These are phyloP conservation scores for Chaetomiaceae sp. DNA, from an alignment of 2,329 filamentous ascomycete genomes.

Conservation along the genomic window DNA sequence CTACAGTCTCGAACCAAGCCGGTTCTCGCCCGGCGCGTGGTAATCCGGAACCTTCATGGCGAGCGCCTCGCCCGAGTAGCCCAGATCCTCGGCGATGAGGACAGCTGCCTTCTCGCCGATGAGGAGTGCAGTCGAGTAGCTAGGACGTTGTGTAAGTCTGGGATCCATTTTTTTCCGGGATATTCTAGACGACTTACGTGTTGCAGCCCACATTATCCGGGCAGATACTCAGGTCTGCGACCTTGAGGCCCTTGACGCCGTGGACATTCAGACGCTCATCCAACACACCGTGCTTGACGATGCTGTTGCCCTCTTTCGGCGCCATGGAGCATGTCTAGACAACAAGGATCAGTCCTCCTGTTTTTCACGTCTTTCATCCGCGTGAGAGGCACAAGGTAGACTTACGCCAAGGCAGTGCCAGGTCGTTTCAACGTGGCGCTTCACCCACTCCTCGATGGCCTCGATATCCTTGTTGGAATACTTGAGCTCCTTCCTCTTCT, in stretches of 20 bases:
- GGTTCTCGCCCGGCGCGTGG: conserved; percentile 38
- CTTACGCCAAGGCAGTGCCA: conserved; percentile 60
- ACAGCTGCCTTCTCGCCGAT: conserved; percentile 73
- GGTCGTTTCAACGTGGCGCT: conserved; percentile 71
- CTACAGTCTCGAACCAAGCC: conserved; percentile 13
- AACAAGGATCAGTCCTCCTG: neutral
- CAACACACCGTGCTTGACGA: conserved; percentile 74
- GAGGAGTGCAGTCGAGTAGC: conserved; percentile 65
- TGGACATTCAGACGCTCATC: conserved; percentile 76
- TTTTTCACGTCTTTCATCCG: neutral
- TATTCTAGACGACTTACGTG: conserved; percentile 42
- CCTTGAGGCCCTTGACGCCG: conserved; percentile 72
- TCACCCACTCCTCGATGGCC: conserved; percentile 65
- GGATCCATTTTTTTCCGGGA: neutral
- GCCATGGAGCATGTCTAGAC: conserved; percentile 68
- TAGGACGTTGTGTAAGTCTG: conserved; percentile 28
- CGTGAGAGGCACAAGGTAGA: conserved; percentile 1
- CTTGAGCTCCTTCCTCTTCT: conserved; percentile 58
- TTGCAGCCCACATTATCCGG: conserved; percentile 74
- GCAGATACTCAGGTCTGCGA: conserved; percentile 71
- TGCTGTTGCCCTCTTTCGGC: conserved; percentile 69
- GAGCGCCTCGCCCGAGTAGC: conserved; percentile 66
- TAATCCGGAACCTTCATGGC: conserved; percentile 72
- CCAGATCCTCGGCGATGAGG: conserved; percentile 67
- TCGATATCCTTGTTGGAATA: conserved; percentile 61